Percentiles rank a stretch among this genome's conserved stretches.
phyloP scores from a whole-genome alignment of 495 filamentous ascomycete species.

The Thermothielavioides terrestris region DNA sequence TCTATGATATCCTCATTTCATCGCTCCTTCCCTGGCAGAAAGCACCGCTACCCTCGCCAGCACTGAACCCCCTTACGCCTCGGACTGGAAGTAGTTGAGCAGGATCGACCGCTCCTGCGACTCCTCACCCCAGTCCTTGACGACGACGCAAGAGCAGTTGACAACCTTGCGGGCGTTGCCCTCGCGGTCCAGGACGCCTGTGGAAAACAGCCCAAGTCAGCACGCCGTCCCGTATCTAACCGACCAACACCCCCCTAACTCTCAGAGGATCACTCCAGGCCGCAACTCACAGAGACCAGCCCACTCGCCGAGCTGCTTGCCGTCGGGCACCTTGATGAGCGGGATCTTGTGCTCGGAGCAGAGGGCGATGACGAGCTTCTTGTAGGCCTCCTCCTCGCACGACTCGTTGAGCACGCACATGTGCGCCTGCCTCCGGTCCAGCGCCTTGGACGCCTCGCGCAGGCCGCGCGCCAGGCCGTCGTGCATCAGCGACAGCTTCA shows the following conservation, averaged over 20 bases:
- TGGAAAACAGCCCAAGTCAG: constrained; percentile 6
- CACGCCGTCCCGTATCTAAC: background rate
- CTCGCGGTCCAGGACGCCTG: constrained; percentile 96
- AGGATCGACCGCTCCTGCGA: constrained; percentile 94
- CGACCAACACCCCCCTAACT: no score
- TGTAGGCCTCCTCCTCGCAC: constrained; percentile 99
- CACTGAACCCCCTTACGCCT: constrained; percentile 37
- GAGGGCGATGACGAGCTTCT: constrained; percentile 97
- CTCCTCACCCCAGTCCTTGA: constrained; percentile 99
- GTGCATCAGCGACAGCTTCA: constrained; percentile 98
- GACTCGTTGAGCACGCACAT: constrained; percentile 99
- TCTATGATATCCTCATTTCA: constrained; percentile 19
- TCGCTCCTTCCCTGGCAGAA: constrained; percentile 13
- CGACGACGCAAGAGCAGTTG: constrained; percentile 99
- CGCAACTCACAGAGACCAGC: constrained; percentile 87
- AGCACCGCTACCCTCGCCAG: constrained; percentile 9
- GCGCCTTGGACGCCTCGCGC: constrained; percentile 93
- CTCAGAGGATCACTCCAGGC: background rate
- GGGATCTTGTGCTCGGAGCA: constrained; percentile 99
- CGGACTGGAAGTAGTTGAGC: constrained; percentile 98
- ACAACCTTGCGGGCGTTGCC: constrained; percentile 99
- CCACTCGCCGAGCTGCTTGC: constrained; percentile 99
- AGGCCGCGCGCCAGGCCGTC: constrained; percentile 97
- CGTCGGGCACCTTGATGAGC: constrained; percentile 98
- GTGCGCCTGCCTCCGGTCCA: constrained; percentile 95